Evolutionary conservation across 2,329 filamentous ascomycete genomes (phyloP), one percentile per base, ranked within the genome.

Genomic region (Metarhizium rileyi): DNA sequence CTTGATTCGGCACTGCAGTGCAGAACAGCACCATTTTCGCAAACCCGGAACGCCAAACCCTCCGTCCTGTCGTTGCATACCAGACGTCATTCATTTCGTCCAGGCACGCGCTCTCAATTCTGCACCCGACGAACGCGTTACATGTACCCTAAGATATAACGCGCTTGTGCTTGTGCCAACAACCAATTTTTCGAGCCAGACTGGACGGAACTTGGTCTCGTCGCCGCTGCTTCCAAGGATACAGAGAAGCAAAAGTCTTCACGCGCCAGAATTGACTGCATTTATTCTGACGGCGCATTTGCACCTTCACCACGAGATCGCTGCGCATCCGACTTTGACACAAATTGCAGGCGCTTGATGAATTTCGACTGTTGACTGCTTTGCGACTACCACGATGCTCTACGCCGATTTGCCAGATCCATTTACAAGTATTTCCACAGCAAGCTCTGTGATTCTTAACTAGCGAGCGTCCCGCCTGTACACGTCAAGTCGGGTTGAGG

Each of bases 301-400:
- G 38, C 20, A 23, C 22, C 14, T 5, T n/a, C n/a, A n/a, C n/a
- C n/a, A n/a, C n/a, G n/a, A n/a, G n/a, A n/a, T n/a, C 10, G 22
- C 22, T 25, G 38, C 38, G 38, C 12, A 25, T 9, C 20, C 5
- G 38, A 42, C 22, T 2, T 33, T 35, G 20, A n/a, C 14, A 7
- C 20, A 3, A 20, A 9, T 35, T 4, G 12, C 42, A 30, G 14
- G 28, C 28, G 27, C 45, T 47, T 45, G 25, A 51, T 51, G 49
- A 43, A 38, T 41, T 4, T 18, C 27, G 41, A 23, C 22, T 30
- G 14, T 41, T 5, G 9, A 40, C 40, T 23, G 30, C 45, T 22
- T 35, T 20, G 12, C 44, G n/a, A 47, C 40, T 28, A 43, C 22
- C 48, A 51, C 46, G 47, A 52, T 52, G 51, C 48, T 46, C 36